Evolutionary conservation across 2,329 filamentous ascomycete species (phyloP).

Genomic region (Fusarium proliferatum): DNA sequence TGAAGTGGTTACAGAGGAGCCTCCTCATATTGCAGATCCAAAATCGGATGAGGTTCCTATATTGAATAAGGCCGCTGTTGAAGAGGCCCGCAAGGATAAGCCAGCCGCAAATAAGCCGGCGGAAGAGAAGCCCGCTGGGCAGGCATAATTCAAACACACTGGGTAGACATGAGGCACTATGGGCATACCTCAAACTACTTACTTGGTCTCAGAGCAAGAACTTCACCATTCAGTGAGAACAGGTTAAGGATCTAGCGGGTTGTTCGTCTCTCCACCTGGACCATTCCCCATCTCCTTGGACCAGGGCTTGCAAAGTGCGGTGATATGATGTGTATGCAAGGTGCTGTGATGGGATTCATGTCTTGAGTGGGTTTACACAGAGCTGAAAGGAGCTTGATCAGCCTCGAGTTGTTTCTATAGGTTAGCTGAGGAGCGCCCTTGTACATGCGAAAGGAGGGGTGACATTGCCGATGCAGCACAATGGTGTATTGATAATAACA

Average conservation of each 20-base stretch:
- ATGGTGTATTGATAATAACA: slow-evolving; percentile 25
- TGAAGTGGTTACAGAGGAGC: slow-evolving; percentile 64
- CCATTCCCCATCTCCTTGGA: background rate
- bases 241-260: background rate
- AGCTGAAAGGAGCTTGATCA: background rate
- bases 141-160: slow-evolving; percentile 10
- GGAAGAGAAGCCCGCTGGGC: slow-evolving; percentile 8
- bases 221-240: slow-evolving; percentile 9
- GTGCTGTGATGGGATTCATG: slow-evolving; percentile 7
- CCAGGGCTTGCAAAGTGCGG: slow-evolving; percentile 5
- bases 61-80: slow-evolving; percentile 33
- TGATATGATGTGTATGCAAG: slow-evolving; percentile 1
- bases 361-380: background rate
- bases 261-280: slow-evolving; percentile 1
- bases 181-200: slow-evolving; percentile 10
- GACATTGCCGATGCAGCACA: slow-evolving; percentile 1
- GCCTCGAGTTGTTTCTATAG: background rate
- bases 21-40: slow-evolving; percentile 49
- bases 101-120: slow-evolving; percentile 17
- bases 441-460: slow-evolving; percentile 10
- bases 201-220: slow-evolving; percentile 12
- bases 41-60: slow-evolving; percentile 32
- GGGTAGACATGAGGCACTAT: slow-evolving; percentile 7
- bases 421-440: slow-evolving; percentile 2
- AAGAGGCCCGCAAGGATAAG: slow-evolving; percentile 34